A percentile compares a stretch with the other conserved stretches of the same genome.
phyloP scores from a whole-genome alignment of 768 basidiomycete genomes.

The Leccinum disarticulatum region DNA sequence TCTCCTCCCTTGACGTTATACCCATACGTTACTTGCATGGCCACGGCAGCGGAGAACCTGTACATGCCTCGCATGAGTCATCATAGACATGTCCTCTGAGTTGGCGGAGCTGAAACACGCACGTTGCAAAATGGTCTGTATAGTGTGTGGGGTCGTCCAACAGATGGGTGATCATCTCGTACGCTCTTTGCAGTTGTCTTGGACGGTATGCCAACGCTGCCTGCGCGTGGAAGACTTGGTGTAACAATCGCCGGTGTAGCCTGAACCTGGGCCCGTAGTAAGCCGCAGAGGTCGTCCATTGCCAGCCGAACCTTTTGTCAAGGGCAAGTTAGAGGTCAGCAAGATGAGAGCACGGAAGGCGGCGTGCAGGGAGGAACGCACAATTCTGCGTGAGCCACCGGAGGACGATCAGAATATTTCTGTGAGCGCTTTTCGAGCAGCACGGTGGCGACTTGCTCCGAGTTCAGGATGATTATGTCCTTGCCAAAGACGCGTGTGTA shows the following conservation, averaged over 20 bases:
- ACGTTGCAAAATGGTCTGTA: neutral
- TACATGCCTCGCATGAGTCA: neutral
- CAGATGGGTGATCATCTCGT: neutral
- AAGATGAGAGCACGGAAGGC: neutral
- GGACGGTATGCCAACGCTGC: neutral
- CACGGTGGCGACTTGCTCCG: constrained; percentile 44
- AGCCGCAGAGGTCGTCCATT: neutral
- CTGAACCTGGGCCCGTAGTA: neutral
- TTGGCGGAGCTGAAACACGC: neutral
- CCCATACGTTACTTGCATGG: neutral
- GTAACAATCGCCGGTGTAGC: neutral
- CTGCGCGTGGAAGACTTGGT: neutral
- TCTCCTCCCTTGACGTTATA: neutral
- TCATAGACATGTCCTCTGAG: neutral
- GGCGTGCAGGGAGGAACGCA: neutral
- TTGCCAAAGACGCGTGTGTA: constrained; percentile 37
- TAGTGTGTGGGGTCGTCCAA: neutral
- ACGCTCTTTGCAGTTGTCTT: neutral
- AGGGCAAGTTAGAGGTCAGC: neutral
- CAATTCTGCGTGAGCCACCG: constrained; percentile 3
- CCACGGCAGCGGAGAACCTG: neutral
- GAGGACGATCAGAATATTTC: constrained; percentile 43
- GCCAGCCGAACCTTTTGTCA: neutral
- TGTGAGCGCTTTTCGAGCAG: constrained; percentile 52
- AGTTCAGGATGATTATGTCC: constrained; percentile 51